Conservation (phyloP, 83 land plant species). For the Larix sibirica region DNA sequence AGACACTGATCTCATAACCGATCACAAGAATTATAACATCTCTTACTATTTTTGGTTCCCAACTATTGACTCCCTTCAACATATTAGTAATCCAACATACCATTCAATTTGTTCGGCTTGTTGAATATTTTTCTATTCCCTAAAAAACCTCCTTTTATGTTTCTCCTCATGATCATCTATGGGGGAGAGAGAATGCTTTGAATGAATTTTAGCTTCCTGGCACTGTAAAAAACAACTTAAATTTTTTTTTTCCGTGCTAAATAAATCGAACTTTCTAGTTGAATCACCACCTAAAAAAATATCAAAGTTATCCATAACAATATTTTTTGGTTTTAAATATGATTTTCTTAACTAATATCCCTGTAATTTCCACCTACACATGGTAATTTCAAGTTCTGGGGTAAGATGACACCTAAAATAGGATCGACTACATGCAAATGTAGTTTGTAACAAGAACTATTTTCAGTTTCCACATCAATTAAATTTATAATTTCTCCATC, state of each 20-base stretch:
- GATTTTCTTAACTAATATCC: too few relatives aligned
- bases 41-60: not conserved
- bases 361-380: too few relatives aligned
- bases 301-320: not conserved
- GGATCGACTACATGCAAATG: too few relatives aligned
- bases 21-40: not conserved
- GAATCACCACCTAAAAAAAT: not conserved
- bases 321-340: not conserved
- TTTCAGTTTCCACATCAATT: too few relatives aligned
- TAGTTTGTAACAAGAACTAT: too few relatives aligned
- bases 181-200: not conserved
- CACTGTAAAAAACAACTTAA: not conserved
- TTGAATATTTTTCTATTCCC: not conserved
- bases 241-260: not conserved
- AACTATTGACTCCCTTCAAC: not conserved
- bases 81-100: not conserved
- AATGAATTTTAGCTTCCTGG: constrained; percentile 9
- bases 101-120: not conserved
- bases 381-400: too few relatives aligned
- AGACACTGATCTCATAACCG: not conserved
- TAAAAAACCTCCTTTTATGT: not conserved
- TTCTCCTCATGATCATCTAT: not conserved
- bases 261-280: not conserved
- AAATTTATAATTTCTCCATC: too few relatives aligned
- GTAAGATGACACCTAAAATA: too few relatives aligned